phyloP scores from a whole-genome alignment of 176 grass and related monocot species.

The Zoysia japonica region DNA sequence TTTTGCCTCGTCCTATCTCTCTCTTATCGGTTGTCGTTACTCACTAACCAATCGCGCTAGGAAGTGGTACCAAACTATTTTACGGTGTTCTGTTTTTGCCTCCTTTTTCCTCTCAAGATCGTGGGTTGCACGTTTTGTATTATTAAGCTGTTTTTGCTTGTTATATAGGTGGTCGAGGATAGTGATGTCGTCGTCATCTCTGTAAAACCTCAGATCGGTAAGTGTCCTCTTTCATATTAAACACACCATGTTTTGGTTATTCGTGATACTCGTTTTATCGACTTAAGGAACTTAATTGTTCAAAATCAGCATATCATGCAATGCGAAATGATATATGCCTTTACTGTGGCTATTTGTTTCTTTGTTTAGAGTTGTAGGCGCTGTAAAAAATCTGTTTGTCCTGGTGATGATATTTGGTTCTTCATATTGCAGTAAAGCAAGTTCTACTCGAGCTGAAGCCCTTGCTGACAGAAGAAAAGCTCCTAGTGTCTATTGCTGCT shows the following conservation, averaged over 20 bases:
- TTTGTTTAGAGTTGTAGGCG: neutral
- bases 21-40: neutral
- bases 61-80: neutral
- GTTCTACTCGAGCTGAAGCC: slow-evolving; percentile 81
- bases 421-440: slow-evolving; percentile 67
- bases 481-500: slow-evolving; percentile 93
- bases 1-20: neutral
- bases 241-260: neutral
- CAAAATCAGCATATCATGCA: neutral
- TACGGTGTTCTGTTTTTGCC: no score
- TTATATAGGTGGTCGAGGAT: slow-evolving; percentile 64
- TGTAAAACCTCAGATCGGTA: slow-evolving; percentile 93
- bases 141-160: neutral
- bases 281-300: neutral
- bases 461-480: slow-evolving; percentile 80
- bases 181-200: slow-evolving; percentile 93
- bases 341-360: neutral
- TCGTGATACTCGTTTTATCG: neutral
- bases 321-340: neutral
- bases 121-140: no score
- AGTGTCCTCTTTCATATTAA: neutral
- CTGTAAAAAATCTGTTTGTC: neutral
- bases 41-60: neutral
- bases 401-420: neutral
- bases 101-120: no score